Evolutionary conservation across 208 protist species (phyloP).

Genomic region (Endotrypanum monterogeii): DNA sequence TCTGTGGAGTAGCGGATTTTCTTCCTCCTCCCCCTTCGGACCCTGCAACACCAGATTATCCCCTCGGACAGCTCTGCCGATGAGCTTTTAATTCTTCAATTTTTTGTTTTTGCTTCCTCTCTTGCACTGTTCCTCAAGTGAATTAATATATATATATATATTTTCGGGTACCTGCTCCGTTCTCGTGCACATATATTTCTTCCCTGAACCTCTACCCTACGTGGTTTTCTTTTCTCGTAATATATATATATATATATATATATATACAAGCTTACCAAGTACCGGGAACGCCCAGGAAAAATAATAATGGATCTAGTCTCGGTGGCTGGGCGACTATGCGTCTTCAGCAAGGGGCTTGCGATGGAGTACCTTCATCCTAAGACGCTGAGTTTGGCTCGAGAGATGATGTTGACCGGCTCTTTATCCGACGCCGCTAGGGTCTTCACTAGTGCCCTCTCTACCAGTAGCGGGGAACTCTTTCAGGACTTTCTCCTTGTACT

Average conservation of each 20-base stretch:
- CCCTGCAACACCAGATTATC: background rate
- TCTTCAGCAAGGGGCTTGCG: constrained; percentile 24
- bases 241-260: constrained; percentile 13
- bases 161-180: background rate
- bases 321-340: constrained; percentile 20
- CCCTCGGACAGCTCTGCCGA: background rate
- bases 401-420: constrained; percentile 35
- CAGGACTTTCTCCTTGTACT: constrained; percentile 38
- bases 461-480: constrained; percentile 36
- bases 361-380: constrained; percentile 44
- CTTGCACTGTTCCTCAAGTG: background rate
- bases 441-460: constrained; percentile 34
- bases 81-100: background rate
- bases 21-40: background rate
- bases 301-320: background rate
- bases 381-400: constrained; percentile 30
- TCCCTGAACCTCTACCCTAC: background rate
- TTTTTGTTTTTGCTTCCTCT: background rate
- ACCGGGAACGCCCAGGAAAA: background rate
- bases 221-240: background rate
- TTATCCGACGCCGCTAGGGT: constrained; percentile 37
- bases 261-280: constrained; percentile 7
- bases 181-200: background rate
- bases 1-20: background rate
- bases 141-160: background rate